A percentile compares a stretch with the other conserved stretches of the same genome.
Evolutionary conservation across 345 rosid species (phyloP).

Genomic region (Citrus hindsii): DNA sequence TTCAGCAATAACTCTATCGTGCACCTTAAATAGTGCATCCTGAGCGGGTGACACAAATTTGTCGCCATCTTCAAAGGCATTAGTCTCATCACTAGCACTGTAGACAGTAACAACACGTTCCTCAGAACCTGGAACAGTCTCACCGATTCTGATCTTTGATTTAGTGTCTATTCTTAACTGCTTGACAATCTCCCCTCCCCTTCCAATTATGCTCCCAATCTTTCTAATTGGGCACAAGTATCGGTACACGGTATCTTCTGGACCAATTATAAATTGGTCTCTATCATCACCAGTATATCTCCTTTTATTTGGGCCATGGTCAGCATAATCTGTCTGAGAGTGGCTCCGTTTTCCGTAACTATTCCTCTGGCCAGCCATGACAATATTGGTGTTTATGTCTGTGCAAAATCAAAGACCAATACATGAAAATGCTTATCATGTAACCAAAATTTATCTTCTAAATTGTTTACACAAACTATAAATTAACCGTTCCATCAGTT

Average conservation of each 20-base stretch:
- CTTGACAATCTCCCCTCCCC: conserved; percentile 95
- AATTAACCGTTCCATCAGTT: background rate
- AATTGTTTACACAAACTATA: background rate
- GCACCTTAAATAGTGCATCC: conserved; percentile 87
- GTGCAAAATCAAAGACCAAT: conserved; percentile 3
- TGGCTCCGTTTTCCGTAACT: conserved; percentile 76
- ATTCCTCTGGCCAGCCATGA: conserved; percentile 82
- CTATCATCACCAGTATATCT: conserved; percentile 72
- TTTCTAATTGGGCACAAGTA: conserved; percentile 80
- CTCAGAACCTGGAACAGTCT: conserved; percentile 67
- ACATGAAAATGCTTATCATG: background rate
- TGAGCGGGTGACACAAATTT: conserved; percentile 74
- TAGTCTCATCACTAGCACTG: conserved; percentile 83
- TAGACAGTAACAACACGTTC: conserved; percentile 94
- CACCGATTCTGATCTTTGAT: conserved; percentile 86
- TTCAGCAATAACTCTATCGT: conserved; percentile 74
- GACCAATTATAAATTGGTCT: conserved; percentile 53
- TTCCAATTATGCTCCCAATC: conserved; percentile 94
- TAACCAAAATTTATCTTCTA: background rate
- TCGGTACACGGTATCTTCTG: conserved; percentile 77
- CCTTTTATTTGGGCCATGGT: conserved; percentile 63
- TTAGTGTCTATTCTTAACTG: conserved; percentile 80
- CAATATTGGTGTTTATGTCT: conserved; percentile 12
- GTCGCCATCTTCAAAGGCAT: conserved; percentile 53
- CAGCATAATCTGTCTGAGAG: conserved; percentile 64